These are phyloP conservation scores for Ascochyta pisi DNA, from an alignment of 2,329 filamentous ascomycete genomes.

Conservation along the genomic window DNA sequence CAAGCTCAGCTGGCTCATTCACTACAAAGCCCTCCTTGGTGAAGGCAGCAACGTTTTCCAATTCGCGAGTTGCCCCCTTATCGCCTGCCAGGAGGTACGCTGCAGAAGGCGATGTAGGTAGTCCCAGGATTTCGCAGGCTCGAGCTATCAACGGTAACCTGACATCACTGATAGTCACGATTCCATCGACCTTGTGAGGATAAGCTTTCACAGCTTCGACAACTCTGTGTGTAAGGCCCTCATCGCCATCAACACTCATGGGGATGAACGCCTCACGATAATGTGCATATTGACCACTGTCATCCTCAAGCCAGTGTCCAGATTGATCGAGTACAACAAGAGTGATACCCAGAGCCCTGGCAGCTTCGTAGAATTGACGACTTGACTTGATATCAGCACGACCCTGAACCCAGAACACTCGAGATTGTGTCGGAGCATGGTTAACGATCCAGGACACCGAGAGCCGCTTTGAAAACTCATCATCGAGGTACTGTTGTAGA, in stretches of 20 bases:
- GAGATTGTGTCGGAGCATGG: background rate
- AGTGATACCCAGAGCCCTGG: constrained; percentile 39
- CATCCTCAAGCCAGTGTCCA: constrained; percentile 52
- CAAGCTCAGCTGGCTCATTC: background rate
- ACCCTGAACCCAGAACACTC: constrained; percentile 9
- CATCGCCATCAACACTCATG: constrained; percentile 46
- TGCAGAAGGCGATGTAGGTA: constrained; percentile 40
- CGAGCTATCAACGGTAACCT: constrained; percentile 37
- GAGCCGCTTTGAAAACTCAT: too few species aligned
- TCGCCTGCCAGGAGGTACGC: too few species aligned
- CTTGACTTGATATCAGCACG: background rate
- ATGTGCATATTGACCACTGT: constrained; percentile 36
- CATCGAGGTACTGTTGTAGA: too few species aligned
- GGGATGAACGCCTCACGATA: constrained; percentile 18
- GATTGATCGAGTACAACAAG: constrained; percentile 49
- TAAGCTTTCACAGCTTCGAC: constrained; percentile 23
- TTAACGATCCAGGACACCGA: too few species aligned
- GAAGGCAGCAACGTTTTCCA: too few species aligned
- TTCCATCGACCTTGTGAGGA: constrained; percentile 43
- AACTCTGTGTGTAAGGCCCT: constrained; percentile 4
- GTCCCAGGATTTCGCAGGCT: constrained; percentile 42
- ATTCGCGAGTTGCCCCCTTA: too few species aligned
- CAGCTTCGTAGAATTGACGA: constrained; percentile 1
- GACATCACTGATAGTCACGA: constrained; percentile 48
- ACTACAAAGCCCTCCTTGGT: too few species aligned